Percentiles rank a stretch among this genome's conserved stretches.
Evolutionary conservation across 2,329 filamentous ascomycete genomes (phyloP).

Genomic region (Orbilia oligospora): DNA sequence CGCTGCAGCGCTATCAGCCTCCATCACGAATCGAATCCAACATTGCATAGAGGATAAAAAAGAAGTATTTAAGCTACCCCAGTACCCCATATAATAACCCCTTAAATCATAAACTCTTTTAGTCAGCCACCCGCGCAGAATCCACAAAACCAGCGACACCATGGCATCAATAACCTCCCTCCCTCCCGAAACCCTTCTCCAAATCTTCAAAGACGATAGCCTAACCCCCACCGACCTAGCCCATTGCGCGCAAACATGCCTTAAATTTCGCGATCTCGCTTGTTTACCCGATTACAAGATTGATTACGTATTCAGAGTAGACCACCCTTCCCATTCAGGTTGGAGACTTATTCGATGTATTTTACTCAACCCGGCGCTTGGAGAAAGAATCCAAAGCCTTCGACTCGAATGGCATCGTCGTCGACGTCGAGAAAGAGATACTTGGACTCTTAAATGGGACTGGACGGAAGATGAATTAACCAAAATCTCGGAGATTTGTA

Average conservation of each 20-base stretch:
- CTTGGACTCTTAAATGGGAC: constrained; percentile 12
- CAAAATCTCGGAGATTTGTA: background rate
- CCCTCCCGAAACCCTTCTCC: constrained; percentile 19
- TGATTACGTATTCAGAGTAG: constrained; percentile 21
- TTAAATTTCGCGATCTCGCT: constrained; percentile 1
- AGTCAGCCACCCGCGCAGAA: background rate
- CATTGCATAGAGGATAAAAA: too few species aligned
- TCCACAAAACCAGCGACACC: background rate
- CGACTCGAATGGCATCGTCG: constrained; percentile 34
- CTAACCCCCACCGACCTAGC: constrained; percentile 29
- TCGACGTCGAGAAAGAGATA: background rate
- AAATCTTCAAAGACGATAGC: background rate
- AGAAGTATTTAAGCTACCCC: too few species aligned
- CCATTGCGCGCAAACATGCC: constrained; percentile 4
- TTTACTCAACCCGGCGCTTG: background rate
- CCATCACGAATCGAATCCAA: too few species aligned
- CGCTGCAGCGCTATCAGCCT: too few species aligned
- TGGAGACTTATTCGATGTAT: constrained; percentile 26
- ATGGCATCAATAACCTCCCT: constrained; percentile 9
- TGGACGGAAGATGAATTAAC: constrained; percentile 21
- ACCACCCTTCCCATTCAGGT: constrained; percentile 5
- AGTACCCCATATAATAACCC: too few species aligned
- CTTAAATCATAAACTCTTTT: too few species aligned
- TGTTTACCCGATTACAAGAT: background rate
- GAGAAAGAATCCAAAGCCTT: background rate